Percentiles rank a stretch among this genome's conserved stretches.
Evolutionary conservation across 345 rosid genomes (phyloP).

Genomic region (Mallotus nudiflorus): DNA sequence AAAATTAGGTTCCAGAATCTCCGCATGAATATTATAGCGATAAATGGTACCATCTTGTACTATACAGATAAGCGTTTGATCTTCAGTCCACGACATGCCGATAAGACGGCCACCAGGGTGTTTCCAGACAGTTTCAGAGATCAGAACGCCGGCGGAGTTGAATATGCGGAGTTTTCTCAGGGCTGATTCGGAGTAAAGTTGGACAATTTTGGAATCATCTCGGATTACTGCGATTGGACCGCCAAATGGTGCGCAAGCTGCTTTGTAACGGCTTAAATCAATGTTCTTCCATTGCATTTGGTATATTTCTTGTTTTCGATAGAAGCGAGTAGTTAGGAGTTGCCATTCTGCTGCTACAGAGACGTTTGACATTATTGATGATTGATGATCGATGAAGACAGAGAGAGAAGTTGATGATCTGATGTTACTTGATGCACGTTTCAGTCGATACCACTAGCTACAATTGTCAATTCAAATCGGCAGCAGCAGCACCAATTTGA

Average conservation of each 20-base stretch:
- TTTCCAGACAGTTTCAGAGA: constrained; percentile 90
- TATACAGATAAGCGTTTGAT: constrained; percentile 71
- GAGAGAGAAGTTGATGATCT: too few species aligned
- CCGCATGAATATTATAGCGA: constrained; percentile 76
- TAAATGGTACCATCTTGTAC: constrained; percentile 94
- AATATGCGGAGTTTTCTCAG: constrained; percentile 92
- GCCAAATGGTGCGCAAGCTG: constrained; percentile 91
- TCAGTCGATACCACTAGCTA: too few species aligned
- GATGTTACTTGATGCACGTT: too few species aligned
- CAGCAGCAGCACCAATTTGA: too few species aligned
- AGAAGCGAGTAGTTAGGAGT: constrained; percentile 76
- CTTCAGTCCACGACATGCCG: constrained; percentile 95
- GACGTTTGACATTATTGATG: constrained; percentile 65
- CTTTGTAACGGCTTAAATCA: constrained; percentile 83
- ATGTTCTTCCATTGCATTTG: constrained; percentile 87
- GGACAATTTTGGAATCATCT: constrained; percentile 98
- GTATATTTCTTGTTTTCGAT: constrained; percentile 89
- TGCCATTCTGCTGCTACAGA: constrained; percentile 99
- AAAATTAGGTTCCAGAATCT: constrained; percentile 65
- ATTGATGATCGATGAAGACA: background rate
- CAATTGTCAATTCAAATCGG: too few species aligned
- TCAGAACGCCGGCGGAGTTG: constrained; percentile 74
- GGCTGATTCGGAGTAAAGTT: constrained; percentile 95
- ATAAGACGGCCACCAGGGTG: constrained; percentile 89
- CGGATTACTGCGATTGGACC: constrained; percentile 95